A percentile compares a stretch with the other conserved stretches of the same genome.
These are phyloP conservation scores for Aureobasidium vineae DNA, from an alignment of 2,329 filamentous ascomycete genomes.

Conservation along the genomic window DNA sequence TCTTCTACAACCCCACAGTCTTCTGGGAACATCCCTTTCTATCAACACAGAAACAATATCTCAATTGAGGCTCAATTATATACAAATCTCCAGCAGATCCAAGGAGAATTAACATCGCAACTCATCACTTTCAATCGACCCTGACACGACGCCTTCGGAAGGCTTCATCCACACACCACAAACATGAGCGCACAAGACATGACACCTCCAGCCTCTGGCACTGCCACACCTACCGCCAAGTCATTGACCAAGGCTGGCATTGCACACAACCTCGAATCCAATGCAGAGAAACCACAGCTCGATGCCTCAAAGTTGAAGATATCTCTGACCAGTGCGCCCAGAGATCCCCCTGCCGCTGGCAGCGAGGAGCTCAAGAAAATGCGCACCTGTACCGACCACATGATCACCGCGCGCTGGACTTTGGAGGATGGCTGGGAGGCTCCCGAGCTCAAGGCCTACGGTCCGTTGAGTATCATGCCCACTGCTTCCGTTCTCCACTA, in stretches of 20 bases:
- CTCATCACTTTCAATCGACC: background rate
- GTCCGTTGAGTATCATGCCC: slow-evolving; percentile 73
- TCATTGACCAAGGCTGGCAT: slow-evolving; percentile 41
- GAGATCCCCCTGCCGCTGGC: slow-evolving; percentile 44
- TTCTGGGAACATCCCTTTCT: background rate
- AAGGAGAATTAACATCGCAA: background rate
- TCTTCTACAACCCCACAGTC: slow-evolving; percentile 11
- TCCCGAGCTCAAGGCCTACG: slow-evolving; percentile 73
- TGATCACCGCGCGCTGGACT: slow-evolving; percentile 74
- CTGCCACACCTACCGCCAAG: slow-evolving; percentile 38
- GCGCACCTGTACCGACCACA: slow-evolving; percentile 73
- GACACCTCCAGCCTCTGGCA: slow-evolving; percentile 40
- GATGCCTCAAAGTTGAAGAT: slow-evolving; percentile 47
- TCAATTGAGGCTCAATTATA: background rate
- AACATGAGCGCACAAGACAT: slow-evolving; percentile 37
- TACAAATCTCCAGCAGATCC: background rate
- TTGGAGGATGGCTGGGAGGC: slow-evolving; percentile 65
- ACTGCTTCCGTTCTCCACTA: slow-evolving; percentile 82
- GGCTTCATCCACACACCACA: slow-evolving; percentile 2
- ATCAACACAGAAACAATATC: background rate
- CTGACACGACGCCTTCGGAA: background rate
- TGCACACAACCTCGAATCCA: slow-evolving; percentile 39
- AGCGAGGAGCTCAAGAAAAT: slow-evolving; percentile 43
- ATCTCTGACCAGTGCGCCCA: slow-evolving; percentile 44
- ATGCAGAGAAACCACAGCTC: slow-evolving; percentile 39